Conservation (phyloP, 2,329 filamentous ascomycete genomes). For the Talaromyces sp. region DNA sequence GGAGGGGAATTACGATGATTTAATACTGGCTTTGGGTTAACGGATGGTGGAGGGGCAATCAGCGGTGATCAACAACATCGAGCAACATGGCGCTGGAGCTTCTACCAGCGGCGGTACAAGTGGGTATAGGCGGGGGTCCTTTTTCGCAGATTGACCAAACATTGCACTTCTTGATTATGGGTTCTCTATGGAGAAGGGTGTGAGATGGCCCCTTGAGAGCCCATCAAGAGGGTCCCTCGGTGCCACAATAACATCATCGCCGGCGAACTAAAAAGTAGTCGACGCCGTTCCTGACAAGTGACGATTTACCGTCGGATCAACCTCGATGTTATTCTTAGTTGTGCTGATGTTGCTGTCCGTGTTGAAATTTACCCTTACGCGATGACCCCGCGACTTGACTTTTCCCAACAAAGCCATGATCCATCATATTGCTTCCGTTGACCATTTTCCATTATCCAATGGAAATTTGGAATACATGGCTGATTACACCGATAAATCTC, state of each 20-base stretch:
- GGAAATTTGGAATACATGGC: neutral
- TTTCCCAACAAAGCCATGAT: neutral
- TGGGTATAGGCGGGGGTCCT: conserved; percentile 14
- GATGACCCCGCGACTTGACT: neutral
- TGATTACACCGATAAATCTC: conserved; percentile 1
- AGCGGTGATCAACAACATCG: conserved; percentile 16
- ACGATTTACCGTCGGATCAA: neutral
- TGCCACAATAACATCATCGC: conserved; percentile 9
- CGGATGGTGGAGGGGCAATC: conserved; percentile 16
- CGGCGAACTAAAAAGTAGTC: neutral
- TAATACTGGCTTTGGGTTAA: neutral
- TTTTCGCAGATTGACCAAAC: neutral
- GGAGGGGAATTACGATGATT: conserved; percentile 7
- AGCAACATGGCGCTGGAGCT: conserved; percentile 7
- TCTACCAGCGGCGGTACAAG: conserved; percentile 1
- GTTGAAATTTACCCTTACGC: too few species aligned
- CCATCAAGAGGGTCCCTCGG: neutral
- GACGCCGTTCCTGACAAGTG: neutral
- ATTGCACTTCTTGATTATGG: neutral
- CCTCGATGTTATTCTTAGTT: neutral
- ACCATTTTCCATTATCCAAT: neutral
- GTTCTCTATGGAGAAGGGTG: neutral
- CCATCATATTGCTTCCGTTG: neutral
- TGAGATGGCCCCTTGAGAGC: neutral
- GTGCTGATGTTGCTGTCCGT: neutral